These are phyloP conservation scores for Schizosaccharomyces pombe DNA, from an alignment of 805 yeast species.

Conservation along the genomic window DNA sequence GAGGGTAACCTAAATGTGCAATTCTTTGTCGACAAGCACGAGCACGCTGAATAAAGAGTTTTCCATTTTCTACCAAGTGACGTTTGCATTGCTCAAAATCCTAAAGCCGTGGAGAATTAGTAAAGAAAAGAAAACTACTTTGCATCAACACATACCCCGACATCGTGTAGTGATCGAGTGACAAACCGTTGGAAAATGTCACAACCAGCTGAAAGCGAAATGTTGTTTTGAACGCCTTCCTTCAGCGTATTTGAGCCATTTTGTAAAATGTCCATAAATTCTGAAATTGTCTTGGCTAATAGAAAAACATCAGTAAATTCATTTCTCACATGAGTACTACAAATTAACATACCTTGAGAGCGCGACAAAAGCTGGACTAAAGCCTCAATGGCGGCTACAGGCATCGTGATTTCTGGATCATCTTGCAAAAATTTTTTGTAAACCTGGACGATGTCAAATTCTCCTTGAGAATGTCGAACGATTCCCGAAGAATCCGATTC, in stretches of 20 bases:
- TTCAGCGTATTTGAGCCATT: slow-evolving; percentile 56
- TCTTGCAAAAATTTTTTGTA: slow-evolving; percentile 63
- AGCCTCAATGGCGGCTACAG: slow-evolving; percentile 93
- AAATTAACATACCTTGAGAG: background rate
- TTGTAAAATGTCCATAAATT: slow-evolving; percentile 58
- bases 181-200: slow-evolving; percentile 89
- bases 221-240: slow-evolving; percentile 63
- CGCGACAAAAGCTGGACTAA: slow-evolving; percentile 40
- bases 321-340: background rate
- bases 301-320: background rate
- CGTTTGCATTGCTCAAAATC: slow-evolving; percentile 88
- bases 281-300: slow-evolving; percentile 65
- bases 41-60: slow-evolving; percentile 73
- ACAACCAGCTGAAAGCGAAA: slow-evolving; percentile 89
- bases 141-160: slow-evolving; percentile 19
- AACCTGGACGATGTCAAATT: slow-evolving; percentile 60
- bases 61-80: slow-evolving; percentile 82
- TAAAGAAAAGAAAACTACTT: background rate
- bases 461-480: slow-evolving; percentile 9
- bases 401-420: slow-evolving; percentile 96
- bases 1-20: slow-evolving; percentile 69
- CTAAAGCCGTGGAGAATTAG: background rate
- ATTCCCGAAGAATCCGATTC: background rate
- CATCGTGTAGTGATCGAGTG: slow-evolving; percentile 58
- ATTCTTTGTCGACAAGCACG: slow-evolving; percentile 70